phyloP scores from a whole-genome alignment of 2,329 filamentous ascomycete species.

The Beauveria caledonica region DNA sequence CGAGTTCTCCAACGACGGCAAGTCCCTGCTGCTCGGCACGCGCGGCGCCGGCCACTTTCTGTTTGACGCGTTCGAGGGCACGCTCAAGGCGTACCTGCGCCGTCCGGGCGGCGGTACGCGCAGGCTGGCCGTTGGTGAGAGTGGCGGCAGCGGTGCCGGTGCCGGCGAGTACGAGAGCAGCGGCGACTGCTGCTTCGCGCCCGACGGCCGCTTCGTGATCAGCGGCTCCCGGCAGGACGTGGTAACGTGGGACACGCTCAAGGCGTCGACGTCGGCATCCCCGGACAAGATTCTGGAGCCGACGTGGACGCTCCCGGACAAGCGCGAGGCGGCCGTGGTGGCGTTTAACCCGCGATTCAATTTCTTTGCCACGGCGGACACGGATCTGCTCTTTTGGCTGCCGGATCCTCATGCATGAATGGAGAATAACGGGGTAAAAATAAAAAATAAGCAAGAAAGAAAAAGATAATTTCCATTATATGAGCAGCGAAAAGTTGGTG shows the following conservation, averaged over 20 bases:
- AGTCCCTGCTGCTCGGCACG: slow-evolving; percentile 75
- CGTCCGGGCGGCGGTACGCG: slow-evolving; percentile 47
- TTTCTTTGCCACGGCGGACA: slow-evolving; percentile 82
- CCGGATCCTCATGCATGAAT: slow-evolving; percentile 52
- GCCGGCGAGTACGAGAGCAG: slow-evolving; percentile 43
- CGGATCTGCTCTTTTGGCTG: slow-evolving; percentile 72
- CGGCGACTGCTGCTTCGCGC: slow-evolving; percentile 80
- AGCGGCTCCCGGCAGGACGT: slow-evolving; percentile 70
- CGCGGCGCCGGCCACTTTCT: slow-evolving; percentile 80
- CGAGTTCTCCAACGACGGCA: slow-evolving; percentile 95
- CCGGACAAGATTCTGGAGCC: slow-evolving; percentile 54
- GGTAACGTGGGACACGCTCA: slow-evolving; percentile 77
- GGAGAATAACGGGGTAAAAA: slow-evolving; percentile 13
- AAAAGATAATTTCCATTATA: not conserved
- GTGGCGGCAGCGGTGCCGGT: slow-evolving; percentile 34
- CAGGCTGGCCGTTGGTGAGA: slow-evolving; percentile 46
- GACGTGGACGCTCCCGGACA: slow-evolving; percentile 55
- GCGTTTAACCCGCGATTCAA: slow-evolving; percentile 90
- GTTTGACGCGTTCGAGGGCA: slow-evolving; percentile 85
- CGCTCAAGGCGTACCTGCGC: slow-evolving; percentile 64
- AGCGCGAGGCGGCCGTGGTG: slow-evolving; percentile 63
- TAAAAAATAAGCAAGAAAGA: not conserved
- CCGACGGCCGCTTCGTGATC: slow-evolving; percentile 82
- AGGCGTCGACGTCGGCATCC: slow-evolving; percentile 33
- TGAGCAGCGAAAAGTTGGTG: not conserved